A percentile compares a stretch with the other conserved stretches of the same genome.
Evolutionary conservation across 179 eudicot species (phyloP).

Genomic region (Dionaea muscipula): DNA sequence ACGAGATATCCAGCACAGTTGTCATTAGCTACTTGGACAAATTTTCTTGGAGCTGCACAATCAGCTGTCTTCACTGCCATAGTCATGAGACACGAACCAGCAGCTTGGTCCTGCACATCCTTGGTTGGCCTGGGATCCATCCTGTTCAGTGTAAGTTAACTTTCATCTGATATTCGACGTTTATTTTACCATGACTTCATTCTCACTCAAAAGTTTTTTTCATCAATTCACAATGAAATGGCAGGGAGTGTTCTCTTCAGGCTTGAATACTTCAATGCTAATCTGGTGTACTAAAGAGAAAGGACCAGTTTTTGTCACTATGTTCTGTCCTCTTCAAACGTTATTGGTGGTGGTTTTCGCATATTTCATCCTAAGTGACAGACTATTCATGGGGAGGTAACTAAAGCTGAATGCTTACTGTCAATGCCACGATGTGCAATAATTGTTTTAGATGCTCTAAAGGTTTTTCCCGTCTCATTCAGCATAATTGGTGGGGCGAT

Average conservation of each 20-base stretch:
- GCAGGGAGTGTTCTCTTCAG: constrained; percentile 42
- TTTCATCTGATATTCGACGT: not conserved
- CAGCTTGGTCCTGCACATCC: constrained; percentile 21
- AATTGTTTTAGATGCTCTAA: not conserved
- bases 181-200: not conserved
- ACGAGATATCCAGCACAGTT: constrained; percentile 36
- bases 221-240: constrained; percentile 5
- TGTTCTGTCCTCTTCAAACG: not conserved
- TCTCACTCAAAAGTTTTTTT: not conserved
- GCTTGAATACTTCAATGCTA: constrained; percentile 32
- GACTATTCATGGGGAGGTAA: constrained; percentile 24
- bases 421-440: not conserved
- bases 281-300: constrained; percentile 29
- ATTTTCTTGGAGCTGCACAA: constrained; percentile 37
- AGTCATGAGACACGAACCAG: constrained; percentile 24
- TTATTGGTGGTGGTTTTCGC: no score
- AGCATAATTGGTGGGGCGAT: constrained; percentile 33
- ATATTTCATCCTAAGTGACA: constrained; percentile 17
- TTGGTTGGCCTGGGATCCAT: constrained; percentile 26
- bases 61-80: constrained; percentile 30
- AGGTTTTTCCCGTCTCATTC: constrained; percentile 8
- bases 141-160: constrained; percentile 32
- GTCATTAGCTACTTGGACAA: constrained; percentile 38
- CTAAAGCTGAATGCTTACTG: constrained; percentile 2
- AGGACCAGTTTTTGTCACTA: constrained; percentile 14